A percentile compares a stretch with the other conserved stretches of the same genome.
phyloP scores from a whole-genome alignment of 305 asterid genomes.

The Solanum hybrid region DNA sequence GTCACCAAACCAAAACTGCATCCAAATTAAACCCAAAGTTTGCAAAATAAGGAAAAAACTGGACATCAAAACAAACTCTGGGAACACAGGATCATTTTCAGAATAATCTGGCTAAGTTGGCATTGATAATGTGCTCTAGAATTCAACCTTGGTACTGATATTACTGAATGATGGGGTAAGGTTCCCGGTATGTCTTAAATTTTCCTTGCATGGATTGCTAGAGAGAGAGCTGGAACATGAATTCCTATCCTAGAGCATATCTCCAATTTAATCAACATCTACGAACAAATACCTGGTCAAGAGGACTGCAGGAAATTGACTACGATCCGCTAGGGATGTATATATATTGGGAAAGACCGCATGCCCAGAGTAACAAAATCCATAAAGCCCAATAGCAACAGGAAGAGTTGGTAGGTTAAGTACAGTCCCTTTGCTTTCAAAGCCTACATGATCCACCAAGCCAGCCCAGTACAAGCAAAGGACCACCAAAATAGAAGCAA shows the following conservation, averaged over 20 bases:
- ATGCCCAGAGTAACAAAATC: constrained; percentile 54
- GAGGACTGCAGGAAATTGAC: constrained; percentile 60
- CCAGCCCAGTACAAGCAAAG: constrained; percentile 36
- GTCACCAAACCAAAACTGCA: constrained; percentile 64
- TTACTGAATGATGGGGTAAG: neutral
- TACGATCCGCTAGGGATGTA: constrained; percentile 49
- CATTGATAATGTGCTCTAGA: neutral
- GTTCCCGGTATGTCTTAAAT: neutral
- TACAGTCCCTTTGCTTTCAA: constrained; percentile 23
- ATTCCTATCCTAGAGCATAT: neutral
- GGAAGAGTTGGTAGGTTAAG: constrained; percentile 38
- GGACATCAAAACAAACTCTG: neutral
- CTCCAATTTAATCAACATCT: neutral
- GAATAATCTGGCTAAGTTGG: neutral
- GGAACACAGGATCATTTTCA: neutral
- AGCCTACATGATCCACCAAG: constrained; percentile 20
- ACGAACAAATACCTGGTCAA: constrained; percentile 32
- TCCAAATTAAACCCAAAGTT: neutral
- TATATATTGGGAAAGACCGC: constrained; percentile 55
- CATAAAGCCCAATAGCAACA: constrained; percentile 47
- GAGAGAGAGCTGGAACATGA: neutral
- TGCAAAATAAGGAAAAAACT: neutral
- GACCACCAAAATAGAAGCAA: constrained; percentile 39
- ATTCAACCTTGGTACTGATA: neutral
- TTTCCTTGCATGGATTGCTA: neutral